Conservation (phyloP, 768 basidiomycete species). For the Tephrocybe rancida region DNA sequence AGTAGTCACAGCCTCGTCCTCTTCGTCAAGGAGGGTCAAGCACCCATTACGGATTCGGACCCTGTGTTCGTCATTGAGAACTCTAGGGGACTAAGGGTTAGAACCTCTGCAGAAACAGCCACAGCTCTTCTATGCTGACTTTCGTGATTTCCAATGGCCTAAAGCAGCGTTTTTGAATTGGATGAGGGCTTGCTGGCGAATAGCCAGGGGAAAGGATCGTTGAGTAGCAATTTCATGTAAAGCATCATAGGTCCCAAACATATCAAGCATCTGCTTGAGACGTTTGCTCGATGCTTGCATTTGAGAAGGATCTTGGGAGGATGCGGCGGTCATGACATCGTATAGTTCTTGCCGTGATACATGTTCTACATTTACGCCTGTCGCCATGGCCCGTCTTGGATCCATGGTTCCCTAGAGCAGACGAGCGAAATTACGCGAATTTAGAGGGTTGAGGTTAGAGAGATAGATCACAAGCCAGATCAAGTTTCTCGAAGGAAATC, state of each 20-base stretch:
- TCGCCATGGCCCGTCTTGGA: slow-evolving; percentile 25
- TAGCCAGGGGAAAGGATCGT: slow-evolving; percentile 55
- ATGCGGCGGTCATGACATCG: slow-evolving; percentile 65
- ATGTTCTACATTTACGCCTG: slow-evolving; percentile 38
- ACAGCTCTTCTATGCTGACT: slow-evolving; percentile 42
- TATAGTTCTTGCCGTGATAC: slow-evolving; percentile 68
- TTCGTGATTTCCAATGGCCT: slow-evolving; percentile 77
- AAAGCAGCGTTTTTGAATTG: slow-evolving; percentile 86
- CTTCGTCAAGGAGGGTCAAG: slow-evolving; percentile 71
- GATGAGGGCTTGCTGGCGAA: slow-evolving; percentile 83
- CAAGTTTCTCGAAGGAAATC: background rate
- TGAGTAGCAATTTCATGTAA: slow-evolving; percentile 75
- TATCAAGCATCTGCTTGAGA: slow-evolving; percentile 68
- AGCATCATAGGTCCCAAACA: slow-evolving; percentile 70
- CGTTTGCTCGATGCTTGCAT: slow-evolving; percentile 54
- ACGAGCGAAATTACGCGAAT: background rate
- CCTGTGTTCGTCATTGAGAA: slow-evolving; percentile 71
- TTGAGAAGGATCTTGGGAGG: slow-evolving; percentile 69
- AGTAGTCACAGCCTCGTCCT: slow-evolving; percentile 69
- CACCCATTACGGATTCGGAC: slow-evolving; percentile 64
- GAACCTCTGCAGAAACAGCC: background rate
- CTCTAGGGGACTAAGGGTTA: slow-evolving; percentile 39
- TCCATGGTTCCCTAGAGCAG: slow-evolving; percentile 25
- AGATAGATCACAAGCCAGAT: slow-evolving; percentile 5
- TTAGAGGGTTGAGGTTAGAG: background rate